Evolutionary conservation across 2,329 filamentous ascomycete species (phyloP), one percentile per base, ranked within the genome.

Genomic region (Ascochyta clinopodiicola): DNA sequence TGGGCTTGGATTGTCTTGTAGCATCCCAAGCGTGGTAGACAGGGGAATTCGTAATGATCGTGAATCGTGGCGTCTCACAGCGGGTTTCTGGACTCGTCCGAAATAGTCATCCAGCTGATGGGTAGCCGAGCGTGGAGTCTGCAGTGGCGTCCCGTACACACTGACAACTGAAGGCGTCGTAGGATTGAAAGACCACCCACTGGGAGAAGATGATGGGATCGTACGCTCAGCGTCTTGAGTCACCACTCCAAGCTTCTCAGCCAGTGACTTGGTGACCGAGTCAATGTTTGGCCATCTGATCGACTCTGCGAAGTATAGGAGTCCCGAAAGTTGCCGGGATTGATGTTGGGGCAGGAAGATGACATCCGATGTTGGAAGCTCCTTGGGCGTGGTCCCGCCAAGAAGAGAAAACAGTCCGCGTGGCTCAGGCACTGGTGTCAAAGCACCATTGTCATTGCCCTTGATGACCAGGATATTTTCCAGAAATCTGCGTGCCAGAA

Each of bases 401-500:
- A 75, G 64, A 25, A 73, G 50, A 1, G 70, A 70, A 10, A 75
- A 50, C 7, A 75, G 50, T 0, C 71, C 68, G 10, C 66, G 62
- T 8, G 65, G 50, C 39, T 70, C 72, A 9, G 67, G 59, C 17
- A 59, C 58, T 7, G 63, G 59, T 2, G 58, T 52, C 3, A 50
- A 48, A 15, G 51, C 43, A 17, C 61, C 60, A 7, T 48, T 46
- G 17, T 70, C 62, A 7, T 56, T 59, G 40, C 64, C 63, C 38
- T 68, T 70, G 27, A 73, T 62, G 15, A 82, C 75, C 17, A 74
- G 66, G n/a, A 85, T 71, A 44, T 80, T 83, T 38, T 83, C 79
- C 29, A 84, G 69, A 45, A 85, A 84, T 2, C 80, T 76, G 21
- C 81, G 77, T 6, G 80, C 81, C 17, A 82, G 74, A 2, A 86